These are phyloP conservation scores for Fomitopsis pinicola DNA, from an alignment of 1,284 basidiomycete genomes.

Conservation along the genomic window DNA sequence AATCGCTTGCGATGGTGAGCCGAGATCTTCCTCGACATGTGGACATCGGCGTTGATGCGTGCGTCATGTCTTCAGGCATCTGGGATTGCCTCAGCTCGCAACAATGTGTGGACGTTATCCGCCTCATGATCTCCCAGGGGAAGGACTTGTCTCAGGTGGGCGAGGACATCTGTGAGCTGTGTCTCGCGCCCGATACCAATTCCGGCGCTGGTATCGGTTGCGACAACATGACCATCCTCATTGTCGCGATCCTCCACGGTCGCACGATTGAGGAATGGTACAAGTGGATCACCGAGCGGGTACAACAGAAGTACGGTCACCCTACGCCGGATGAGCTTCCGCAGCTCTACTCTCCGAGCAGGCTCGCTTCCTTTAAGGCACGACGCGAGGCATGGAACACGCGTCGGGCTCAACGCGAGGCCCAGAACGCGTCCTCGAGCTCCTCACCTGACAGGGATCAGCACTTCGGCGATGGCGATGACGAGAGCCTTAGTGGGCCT, in stretches of 20 bases:
- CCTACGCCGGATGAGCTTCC: slow-evolving; percentile 66
- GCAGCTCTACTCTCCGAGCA: slow-evolving; percentile 61
- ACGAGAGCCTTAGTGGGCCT: slow-evolving; percentile 29
- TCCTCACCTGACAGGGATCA: background rate
- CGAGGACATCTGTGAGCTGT: slow-evolving; percentile 90
- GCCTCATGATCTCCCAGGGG: slow-evolving; percentile 80
- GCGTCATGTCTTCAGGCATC: slow-evolving; percentile 60
- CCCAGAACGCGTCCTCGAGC: slow-evolving; percentile 7
- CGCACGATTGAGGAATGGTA: slow-evolving; percentile 93
- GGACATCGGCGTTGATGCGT: slow-evolving; percentile 7
- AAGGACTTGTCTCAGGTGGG: slow-evolving; percentile 80
- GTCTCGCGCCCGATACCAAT: slow-evolving; percentile 91
- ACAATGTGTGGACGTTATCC: slow-evolving; percentile 88
- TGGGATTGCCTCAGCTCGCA: slow-evolving; percentile 98
- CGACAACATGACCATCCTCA: slow-evolving; percentile 98
- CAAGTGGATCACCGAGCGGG: slow-evolving; percentile 84
- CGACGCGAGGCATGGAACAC: slow-evolving; percentile 51
- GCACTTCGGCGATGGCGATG: slow-evolving; percentile 15
- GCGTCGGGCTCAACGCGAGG: slow-evolving; percentile 44
- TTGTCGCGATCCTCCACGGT: slow-evolving; percentile 86
- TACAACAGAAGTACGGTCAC: slow-evolving; percentile 71
- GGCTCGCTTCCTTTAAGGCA: slow-evolving; percentile 56
- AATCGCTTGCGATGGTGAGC: slow-evolving; percentile 91
- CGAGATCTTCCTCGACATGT: background rate
- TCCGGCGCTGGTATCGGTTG: slow-evolving; percentile 93